Evolutionary conservation across 192 early-diverging fungal species (phyloP), one percentile per base, ranked within the genome.

Genomic region (Rhizophagus prolifer): DNA sequence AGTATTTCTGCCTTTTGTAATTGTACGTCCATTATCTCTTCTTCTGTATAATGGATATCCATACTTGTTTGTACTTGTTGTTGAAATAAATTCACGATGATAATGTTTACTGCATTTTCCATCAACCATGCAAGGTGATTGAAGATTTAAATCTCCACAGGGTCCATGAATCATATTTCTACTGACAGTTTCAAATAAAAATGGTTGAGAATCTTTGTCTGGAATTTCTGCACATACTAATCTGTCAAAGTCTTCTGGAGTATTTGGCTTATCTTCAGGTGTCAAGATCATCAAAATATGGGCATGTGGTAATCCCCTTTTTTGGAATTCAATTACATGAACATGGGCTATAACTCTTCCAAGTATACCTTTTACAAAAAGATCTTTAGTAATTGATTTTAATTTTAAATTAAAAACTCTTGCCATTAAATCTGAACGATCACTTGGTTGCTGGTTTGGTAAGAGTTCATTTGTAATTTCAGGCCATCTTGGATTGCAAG

Each of bases 301-400:
- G 0, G 63, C 78, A 68, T 85, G 81, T 61, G 81, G 79, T 19
- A 85, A 46, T 8, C 81, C 84, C 3, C 81, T 46, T 34, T 83
- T 85, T 26, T 85, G 81, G 34, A 83, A 85, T 63, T 85, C 84
- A 58, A 85, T 76, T 1, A 79, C 72, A 68, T 69, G 60, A 13
- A 81, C 68, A 28, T 74, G 58, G 6, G 62, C 84, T 12, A 83
- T 69, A 5, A 79, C 80, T 38, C 61, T 77, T n/a, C 79, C 76
- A n/a, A 82, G 10, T 4, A 82, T 62, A 1, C 77, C 0, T 0
- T 74, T 64, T 19, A 59, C 30, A 38, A 26, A 28, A 7, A 84
- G 16, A 46, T 81, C 76, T 16, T 71, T 0, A 6, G 73, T 69
- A 0, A 84, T 41, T 4, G 4, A 31, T 8, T 67, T 73, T 19